These are phyloP conservation scores for Colletotrichum neosansevieriae DNA, from an alignment of 2,329 filamentous ascomycete genomes.

Conservation along the genomic window DNA sequence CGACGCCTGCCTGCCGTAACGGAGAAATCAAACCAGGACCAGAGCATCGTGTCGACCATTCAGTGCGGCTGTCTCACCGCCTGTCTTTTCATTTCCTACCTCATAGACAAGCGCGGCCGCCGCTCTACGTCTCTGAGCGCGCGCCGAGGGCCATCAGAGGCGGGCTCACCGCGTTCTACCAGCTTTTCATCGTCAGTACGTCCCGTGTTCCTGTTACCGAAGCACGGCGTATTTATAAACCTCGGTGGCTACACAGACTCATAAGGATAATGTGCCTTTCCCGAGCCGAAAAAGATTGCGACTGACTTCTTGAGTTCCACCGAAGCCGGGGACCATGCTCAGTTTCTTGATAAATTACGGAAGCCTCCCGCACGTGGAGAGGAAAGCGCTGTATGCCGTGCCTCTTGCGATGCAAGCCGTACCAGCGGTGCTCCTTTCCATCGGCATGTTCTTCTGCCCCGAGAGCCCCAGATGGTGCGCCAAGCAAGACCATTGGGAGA, in stretches of 20 bases:
- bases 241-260: too few species aligned
- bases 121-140: too few species aligned
- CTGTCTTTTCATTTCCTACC: too few species aligned
- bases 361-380: conserved; percentile 57
- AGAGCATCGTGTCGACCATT: conserved; percentile 78
- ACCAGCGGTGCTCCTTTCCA: conserved; percentile 66
- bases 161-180: too few species aligned
- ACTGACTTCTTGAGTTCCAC: not conserved
- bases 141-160: too few species aligned
- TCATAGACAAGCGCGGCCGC: too few species aligned
- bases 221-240: too few species aligned
- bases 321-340: conserved; percentile 54
- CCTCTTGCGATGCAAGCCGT: conserved; percentile 74
- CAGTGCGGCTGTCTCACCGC: conserved; percentile 44
- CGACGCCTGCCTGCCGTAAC: conserved; percentile 40
- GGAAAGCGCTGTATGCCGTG: conserved; percentile 67
- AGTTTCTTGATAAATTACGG: conserved; percentile 57
- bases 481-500: conserved; percentile 75
- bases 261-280: too few species aligned
- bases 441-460: conserved; percentile 71
- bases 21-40: conserved; percentile 65
- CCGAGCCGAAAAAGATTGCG: too few species aligned
- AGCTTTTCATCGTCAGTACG: too few species aligned
- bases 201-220: too few species aligned
- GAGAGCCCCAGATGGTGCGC: conserved; percentile 75